These are phyloP conservation scores for Poa pratensis DNA, from an alignment of 176 grass and related monocot genomes.

Conservation along the genomic window DNA sequence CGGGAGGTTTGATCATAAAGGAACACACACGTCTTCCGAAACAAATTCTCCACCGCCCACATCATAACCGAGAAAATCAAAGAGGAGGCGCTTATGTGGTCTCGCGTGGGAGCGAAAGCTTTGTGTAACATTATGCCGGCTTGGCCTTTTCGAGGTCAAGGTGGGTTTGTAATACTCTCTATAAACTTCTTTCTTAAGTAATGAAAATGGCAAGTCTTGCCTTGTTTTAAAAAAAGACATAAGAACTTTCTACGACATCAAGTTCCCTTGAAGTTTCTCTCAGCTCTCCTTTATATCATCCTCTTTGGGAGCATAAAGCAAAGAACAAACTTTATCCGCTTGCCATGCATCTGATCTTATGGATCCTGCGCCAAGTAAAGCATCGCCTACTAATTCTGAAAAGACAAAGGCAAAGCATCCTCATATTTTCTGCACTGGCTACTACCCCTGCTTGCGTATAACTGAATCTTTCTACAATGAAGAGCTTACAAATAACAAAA, in stretches of 20 bases:
- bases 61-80: too few relatives aligned
- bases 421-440: background rate
- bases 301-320: slow-evolving; percentile 2
- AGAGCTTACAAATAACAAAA: background rate
- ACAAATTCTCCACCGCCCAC: too few relatives aligned
- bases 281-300: background rate
- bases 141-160: too few relatives aligned
- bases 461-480: background rate
- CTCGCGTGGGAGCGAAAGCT: too few relatives aligned
- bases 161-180: too few relatives aligned
- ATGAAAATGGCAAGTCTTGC: too few relatives aligned
- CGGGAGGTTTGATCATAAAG: too few relatives aligned
- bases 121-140: too few relatives aligned
- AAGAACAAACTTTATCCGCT: background rate
- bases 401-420: slow-evolving; percentile 1
- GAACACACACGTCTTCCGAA: too few relatives aligned
- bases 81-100: too few relatives aligned
- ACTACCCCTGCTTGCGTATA: background rate
- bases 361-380: slow-evolving; percentile 26
- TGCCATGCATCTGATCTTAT: slow-evolving; percentile 42
- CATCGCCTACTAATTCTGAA: background rate
- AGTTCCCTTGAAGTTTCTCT: slow-evolving; percentile 24
- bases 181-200: too few relatives aligned
- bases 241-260: slow-evolving; percentile 27
- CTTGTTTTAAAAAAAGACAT: background rate